These are phyloP conservation scores for Paracorniculantispora psalliotae DNA, from an alignment of 2,329 filamentous ascomycete genomes.

Conservation along the genomic window DNA sequence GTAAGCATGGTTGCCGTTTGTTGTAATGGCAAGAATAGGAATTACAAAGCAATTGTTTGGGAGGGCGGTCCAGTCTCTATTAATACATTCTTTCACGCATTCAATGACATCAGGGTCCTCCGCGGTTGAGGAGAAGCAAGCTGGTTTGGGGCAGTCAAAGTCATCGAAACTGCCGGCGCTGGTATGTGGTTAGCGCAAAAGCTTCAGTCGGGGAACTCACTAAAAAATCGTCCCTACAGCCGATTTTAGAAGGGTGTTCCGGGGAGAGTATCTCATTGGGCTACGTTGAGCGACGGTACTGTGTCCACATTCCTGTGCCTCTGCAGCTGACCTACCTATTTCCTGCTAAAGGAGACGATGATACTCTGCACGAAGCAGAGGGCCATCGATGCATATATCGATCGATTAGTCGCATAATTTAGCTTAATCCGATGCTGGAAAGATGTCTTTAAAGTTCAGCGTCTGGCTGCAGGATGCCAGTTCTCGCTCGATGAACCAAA, in stretches of 20 bases:
- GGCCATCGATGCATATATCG: no score
- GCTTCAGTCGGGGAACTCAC: not conserved
- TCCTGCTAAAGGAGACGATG: not conserved
- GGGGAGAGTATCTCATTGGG: not conserved
- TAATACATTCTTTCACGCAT: not conserved
- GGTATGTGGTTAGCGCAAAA: not conserved
- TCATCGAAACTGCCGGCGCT: not conserved
- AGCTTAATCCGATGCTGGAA: no score
- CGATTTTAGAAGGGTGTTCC: not conserved
- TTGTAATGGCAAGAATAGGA: no score
- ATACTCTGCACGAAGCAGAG: not conserved
- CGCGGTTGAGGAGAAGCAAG: not conserved
- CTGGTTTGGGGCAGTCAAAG: not conserved
- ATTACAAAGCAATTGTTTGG: no score
- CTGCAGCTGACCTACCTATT: not conserved
- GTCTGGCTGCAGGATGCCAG: no score
- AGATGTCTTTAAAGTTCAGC: no score
- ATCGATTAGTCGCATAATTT: no score
- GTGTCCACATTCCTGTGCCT: not conserved
- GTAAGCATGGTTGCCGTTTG: not conserved
- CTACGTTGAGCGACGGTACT: not conserved
- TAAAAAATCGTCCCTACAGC: not conserved
- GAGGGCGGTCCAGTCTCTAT: not conserved
- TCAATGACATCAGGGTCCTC: not conserved
- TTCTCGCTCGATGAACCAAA: no score